Evolutionary conservation across 2,329 filamentous ascomycete genomes (phyloP), one percentile per base, ranked within the genome.

Genomic region (Curvularia spicifera): DNA sequence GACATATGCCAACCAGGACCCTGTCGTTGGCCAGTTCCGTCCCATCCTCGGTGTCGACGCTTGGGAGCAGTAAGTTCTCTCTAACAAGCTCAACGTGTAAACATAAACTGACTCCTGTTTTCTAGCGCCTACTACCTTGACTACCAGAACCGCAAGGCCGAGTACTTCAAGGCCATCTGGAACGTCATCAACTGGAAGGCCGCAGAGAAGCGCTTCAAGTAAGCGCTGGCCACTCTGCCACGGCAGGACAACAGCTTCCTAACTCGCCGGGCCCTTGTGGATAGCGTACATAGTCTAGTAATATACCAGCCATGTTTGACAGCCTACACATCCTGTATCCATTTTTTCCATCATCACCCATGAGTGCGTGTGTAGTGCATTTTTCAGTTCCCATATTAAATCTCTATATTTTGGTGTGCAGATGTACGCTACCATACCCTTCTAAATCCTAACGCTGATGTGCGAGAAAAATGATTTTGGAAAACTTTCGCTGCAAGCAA

Each of bases 171-270:
- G 71, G 91, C 91, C 58, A 90, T 97, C 77, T 97, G 93, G 93
- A 91, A 96, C 69, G 93, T 97, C 49, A 83, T 97, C 78, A 97
- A 97, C 87, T 97, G 93, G 93, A 92, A 93, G 86, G 87, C 90
- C 31, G 93, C 92, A 44, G 88, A 91, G 78, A 87, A 89, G 83
- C 87, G 91, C 65, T 92, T 91, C 74, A 78, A 82, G 70, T 84
- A 61, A 31, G 49, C 9, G 4, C 26, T 35, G 15, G 1, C 24
- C 5, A 24, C 6, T 13, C n/a, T 6, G 42, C 13, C 4, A 22
- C 51, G 55, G 51, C 44, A 49, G 55, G 44, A 43, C 37, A 12
- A 35, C 6, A 24, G 55, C 46, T 57, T 44, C 50, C 51, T 44
- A 57, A 49, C 51, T 50, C 51, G 45, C 51, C 51, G 44, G 44